Percentiles rank a stretch among this genome's conserved stretches.
These are phyloP conservation scores for Xylaria sp. DNA, from an alignment of 2,329 filamentous ascomycete genomes.

Conservation along the genomic window DNA sequence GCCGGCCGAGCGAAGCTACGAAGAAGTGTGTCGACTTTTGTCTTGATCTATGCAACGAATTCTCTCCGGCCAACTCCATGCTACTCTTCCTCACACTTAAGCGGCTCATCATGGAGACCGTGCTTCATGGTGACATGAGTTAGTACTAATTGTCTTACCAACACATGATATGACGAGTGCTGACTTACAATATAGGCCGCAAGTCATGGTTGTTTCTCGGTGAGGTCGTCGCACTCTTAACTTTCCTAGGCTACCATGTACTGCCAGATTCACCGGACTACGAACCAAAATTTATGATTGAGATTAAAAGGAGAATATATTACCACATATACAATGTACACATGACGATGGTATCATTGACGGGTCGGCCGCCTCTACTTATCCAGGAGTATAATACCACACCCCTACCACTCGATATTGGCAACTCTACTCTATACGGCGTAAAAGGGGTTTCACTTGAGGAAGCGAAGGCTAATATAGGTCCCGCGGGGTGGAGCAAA, in stretches of 20 bases:
- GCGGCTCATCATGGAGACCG: constrained; percentile 25
- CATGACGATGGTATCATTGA: constrained; percentile 55
- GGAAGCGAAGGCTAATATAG: constrained; percentile 46
- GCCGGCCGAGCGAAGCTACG: constrained; percentile 30
- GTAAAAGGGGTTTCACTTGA: constrained; percentile 45
- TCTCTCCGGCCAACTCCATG: constrained; percentile 44
- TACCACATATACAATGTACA: constrained; percentile 51
- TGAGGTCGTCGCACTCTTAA: constrained; percentile 48
- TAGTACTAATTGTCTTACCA: constrained; percentile 2
- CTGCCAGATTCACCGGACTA: constrained; percentile 48
- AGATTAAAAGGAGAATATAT: constrained; percentile 50
- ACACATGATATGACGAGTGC: background rate
- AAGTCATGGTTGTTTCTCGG: constrained; percentile 46
- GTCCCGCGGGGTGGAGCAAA: constrained; percentile 48
- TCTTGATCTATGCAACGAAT: constrained; percentile 45
- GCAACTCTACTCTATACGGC: constrained; percentile 52
- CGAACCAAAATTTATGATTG: constrained; percentile 40
- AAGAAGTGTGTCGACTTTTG: constrained; percentile 45
- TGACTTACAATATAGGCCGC: constrained; percentile 40
- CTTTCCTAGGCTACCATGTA: constrained; percentile 63
- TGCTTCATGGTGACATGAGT: constrained; percentile 33
- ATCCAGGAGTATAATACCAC: constrained; percentile 53
- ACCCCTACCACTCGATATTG: constrained; percentile 55
- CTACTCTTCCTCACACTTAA: constrained; percentile 24
- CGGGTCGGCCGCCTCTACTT: constrained; percentile 56